Evolutionary conservation across 2,329 filamentous ascomycete genomes (phyloP).

Genomic region (Metarhizium album): DNA sequence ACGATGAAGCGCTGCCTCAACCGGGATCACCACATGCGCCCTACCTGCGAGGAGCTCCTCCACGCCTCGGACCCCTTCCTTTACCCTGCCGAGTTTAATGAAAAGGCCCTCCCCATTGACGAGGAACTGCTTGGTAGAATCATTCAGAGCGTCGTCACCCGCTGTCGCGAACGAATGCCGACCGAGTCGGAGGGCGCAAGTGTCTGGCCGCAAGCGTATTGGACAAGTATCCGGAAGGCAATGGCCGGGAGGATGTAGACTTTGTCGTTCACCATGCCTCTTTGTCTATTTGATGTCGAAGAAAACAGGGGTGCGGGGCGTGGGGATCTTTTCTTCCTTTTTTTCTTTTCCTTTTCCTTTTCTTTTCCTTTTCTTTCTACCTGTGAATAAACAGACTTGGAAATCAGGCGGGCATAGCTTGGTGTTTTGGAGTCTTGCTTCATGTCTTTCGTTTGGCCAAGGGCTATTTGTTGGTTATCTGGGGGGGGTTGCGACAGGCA

Average conservation of each 20-base stretch:
- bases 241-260: constrained; percentile 23
- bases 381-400: not conserved
- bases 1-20: constrained; percentile 54
- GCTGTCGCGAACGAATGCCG: constrained; percentile 48
- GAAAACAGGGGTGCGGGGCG: constrained; percentile 11
- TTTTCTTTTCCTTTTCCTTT: not conserved
- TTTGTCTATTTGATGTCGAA: not conserved
- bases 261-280: not conserved
- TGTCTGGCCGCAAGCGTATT: constrained; percentile 52
- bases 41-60: constrained; percentile 53
- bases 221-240: constrained; percentile 46
- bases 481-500: not conserved
- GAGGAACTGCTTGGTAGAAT: constrained; percentile 52
- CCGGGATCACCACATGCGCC: constrained; percentile 50
- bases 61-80: constrained; percentile 50
- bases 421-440: constrained; percentile 18
- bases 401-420: constrained; percentile 10
- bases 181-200: constrained; percentile 44
- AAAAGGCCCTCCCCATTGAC: constrained; percentile 46
- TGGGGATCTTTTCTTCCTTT: constrained; percentile 6
- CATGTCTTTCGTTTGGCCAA: constrained; percentile 13
- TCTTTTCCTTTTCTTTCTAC: not conserved
- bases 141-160: constrained; percentile 49
- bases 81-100: constrained; percentile 47
- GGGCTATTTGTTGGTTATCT: not conserved